phyloP scores from a whole-genome alignment of 2,329 filamentous ascomycete genomes.

The Blastomyces parvus region DNA sequence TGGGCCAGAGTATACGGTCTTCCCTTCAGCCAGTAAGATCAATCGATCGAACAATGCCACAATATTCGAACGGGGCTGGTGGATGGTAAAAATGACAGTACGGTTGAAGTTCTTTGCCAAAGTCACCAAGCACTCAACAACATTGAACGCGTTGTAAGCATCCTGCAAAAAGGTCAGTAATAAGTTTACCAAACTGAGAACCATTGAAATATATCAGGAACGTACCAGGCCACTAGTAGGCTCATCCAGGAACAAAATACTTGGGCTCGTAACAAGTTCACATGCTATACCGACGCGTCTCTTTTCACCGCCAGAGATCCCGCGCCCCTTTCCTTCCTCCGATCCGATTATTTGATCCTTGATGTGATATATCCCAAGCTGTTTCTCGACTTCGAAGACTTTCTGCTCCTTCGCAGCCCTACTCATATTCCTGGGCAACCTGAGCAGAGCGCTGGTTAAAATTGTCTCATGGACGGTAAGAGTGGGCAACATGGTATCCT shows the following conservation, averaged over 20 bases:
- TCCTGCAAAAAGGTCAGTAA: slow-evolving; percentile 41
- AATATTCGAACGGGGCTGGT: slow-evolving; percentile 96
- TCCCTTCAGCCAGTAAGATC: slow-evolving; percentile 80
- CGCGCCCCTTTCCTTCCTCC: slow-evolving; percentile 85
- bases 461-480: slow-evolving; percentile 98
- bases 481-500: slow-evolving; percentile 92
- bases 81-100: slow-evolving; percentile 96
- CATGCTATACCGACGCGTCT: slow-evolving; percentile 93
- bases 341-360: slow-evolving; percentile 92
- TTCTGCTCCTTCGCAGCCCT: slow-evolving; percentile 77
- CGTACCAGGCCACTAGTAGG: slow-evolving; percentile 83
- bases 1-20: slow-evolving; percentile 85
- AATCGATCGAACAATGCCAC: slow-evolving; percentile 92
- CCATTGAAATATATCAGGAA: slow-evolving; percentile 38
- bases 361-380: slow-evolving; percentile 89
- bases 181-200: slow-evolving; percentile 53
- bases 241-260: slow-evolving; percentile 93
- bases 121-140: slow-evolving; percentile 89
- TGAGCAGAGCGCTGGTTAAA: slow-evolving; percentile 79
- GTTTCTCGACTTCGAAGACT: slow-evolving; percentile 86
- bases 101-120: slow-evolving; percentile 93
- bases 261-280: slow-evolving; percentile 92
- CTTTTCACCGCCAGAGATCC: slow-evolving; percentile 96
- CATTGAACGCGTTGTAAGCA: slow-evolving; percentile 96
- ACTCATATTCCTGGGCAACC: slow-evolving; percentile 88